These are phyloP conservation scores for Kluyveromyces aestuarii DNA, from an alignment of 805 yeast species.

Conservation along the genomic window DNA sequence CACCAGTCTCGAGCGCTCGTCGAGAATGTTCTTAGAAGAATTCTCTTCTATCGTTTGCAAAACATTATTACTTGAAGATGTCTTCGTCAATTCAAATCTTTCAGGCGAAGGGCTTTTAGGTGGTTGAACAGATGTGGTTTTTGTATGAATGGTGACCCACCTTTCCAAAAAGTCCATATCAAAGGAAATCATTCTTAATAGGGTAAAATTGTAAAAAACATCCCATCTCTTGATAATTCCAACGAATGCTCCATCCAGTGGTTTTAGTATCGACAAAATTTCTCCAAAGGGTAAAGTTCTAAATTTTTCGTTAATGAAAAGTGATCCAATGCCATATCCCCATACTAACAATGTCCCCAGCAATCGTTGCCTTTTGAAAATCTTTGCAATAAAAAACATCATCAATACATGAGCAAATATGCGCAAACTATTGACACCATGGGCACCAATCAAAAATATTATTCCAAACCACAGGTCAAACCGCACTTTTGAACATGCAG, in stretches of 20 bases:
- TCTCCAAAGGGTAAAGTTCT: constrained; percentile 44
- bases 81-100: constrained; percentile 14
- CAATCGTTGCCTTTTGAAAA: constrained; percentile 23
- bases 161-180: constrained; percentile 63
- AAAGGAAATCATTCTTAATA: constrained; percentile 75
- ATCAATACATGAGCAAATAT: constrained; percentile 49
- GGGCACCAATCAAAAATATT: constrained; percentile 59
- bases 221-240: constrained; percentile 93
- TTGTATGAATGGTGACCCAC: constrained; percentile 11
- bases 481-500: constrained; percentile 34
- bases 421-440: constrained; percentile 66
- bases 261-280: constrained; percentile 33
- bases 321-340: constrained; percentile 68
- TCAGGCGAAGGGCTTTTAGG: constrained; percentile 3
- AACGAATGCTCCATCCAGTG: constrained; percentile 50
- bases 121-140: constrained; percentile 2
- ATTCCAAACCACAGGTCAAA: constrained; percentile 73
- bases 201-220: constrained; percentile 84
- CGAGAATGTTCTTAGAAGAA: constrained; percentile 21
- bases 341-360: constrained; percentile 46
- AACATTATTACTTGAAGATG: constrained; percentile 8
- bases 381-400: constrained; percentile 32
- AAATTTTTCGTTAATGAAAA: constrained; percentile 68
- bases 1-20: constrained; percentile 56
- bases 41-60: constrained; percentile 13